These are phyloP conservation scores for Amaranthus tricolor DNA, from an alignment of 179 eudicot species.

Conservation along the genomic window DNA sequence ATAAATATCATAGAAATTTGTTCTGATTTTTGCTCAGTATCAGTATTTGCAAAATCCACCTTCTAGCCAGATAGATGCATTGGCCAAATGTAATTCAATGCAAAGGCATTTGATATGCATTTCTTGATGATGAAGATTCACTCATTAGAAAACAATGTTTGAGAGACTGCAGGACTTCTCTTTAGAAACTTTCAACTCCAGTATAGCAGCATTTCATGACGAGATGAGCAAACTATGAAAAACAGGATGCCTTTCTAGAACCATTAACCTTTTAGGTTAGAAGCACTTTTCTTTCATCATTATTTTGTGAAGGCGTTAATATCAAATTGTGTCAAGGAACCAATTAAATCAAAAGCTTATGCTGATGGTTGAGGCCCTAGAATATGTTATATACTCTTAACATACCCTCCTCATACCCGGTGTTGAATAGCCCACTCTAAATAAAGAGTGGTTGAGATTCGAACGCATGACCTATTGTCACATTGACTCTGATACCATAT, in stretches of 20 bases:
- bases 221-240: constrained; percentile 47
- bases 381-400: too few species aligned
- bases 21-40: too few species aligned
- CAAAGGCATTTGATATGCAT: background rate
- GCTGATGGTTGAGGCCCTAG: too few species aligned
- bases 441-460: too few species aligned
- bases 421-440: too few species aligned
- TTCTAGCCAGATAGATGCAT: background rate
- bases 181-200: constrained; percentile 54
- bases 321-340: background rate
- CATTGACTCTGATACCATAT: too few species aligned
- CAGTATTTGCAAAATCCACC: background rate
- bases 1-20: too few species aligned
- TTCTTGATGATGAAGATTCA: background rate
- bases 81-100: background rate
- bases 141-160: constrained; percentile 27
- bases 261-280: constrained; percentile 45
- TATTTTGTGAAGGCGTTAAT: background rate
- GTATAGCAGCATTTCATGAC: constrained; percentile 46
- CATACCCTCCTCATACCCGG: too few species aligned
- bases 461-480: too few species aligned
- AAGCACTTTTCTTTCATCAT: constrained; percentile 28
- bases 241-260: constrained; percentile 22
- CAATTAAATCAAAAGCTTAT: too few species aligned
- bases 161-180: constrained; percentile 77